Percentiles rank a stretch among this genome's conserved stretches.
These are phyloP conservation scores for Phytophthora pini DNA, from an alignment of 352 stramenopile species.

Conservation along the genomic window DNA sequence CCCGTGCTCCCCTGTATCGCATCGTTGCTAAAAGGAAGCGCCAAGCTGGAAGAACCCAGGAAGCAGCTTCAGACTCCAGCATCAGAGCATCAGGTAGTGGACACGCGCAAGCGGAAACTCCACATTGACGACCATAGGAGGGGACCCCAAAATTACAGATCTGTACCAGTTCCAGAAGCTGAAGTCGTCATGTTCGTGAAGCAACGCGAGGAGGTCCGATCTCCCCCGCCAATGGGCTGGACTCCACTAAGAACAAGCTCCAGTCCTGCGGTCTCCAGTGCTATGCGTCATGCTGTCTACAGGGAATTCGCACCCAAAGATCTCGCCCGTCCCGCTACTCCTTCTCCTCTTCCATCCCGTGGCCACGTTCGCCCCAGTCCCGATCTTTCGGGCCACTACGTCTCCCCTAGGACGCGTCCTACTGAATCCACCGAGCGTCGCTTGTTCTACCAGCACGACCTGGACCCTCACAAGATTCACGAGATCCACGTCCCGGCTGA, in stretches of 20 bases:
- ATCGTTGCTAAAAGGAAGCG: slow-evolving; percentile 16
- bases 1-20: slow-evolving; percentile 22
- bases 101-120: slow-evolving; percentile 5
- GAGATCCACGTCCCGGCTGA: slow-evolving; percentile 22
- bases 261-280: slow-evolving; percentile 15
- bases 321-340: not conserved
- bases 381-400: no score
- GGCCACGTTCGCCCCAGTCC: slow-evolving; percentile 9
- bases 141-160: not conserved
- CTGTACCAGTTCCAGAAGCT: not conserved
- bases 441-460: slow-evolving; percentile 19
- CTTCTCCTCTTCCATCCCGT: not conserved
- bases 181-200: slow-evolving; percentile 6
- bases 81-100: not conserved
- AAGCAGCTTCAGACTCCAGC: not conserved
- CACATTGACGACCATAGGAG: not conserved
- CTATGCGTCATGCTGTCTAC: slow-evolving; percentile 8
- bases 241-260: no score
- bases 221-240: no score
- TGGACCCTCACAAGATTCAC: slow-evolving; percentile 24
- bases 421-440: slow-evolving; percentile 2
- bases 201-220: not conserved
- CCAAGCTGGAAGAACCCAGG: not conserved
- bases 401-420: no score
- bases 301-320: slow-evolving; percentile 5